Percentiles rank a stretch among this genome's conserved stretches.
These are phyloP conservation scores for Cytidiella melzeri DNA, from an alignment of 768 basidiomycete genomes.

Conservation along the genomic window DNA sequence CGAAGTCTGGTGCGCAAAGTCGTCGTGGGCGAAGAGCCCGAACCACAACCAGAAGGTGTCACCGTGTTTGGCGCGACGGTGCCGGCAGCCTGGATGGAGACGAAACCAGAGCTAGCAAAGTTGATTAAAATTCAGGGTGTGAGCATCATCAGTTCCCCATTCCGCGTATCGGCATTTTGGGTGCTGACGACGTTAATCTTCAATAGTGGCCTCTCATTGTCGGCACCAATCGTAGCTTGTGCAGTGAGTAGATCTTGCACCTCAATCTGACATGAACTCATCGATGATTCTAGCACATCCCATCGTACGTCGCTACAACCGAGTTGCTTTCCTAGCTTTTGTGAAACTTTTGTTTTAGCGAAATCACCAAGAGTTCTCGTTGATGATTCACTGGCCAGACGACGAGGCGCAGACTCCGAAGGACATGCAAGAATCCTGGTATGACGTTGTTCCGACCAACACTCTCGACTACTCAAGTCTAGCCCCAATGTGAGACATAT, in stretches of 20 bases:
- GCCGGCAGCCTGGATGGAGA: slow-evolving; percentile 31
- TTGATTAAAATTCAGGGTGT: slow-evolving; percentile 26
- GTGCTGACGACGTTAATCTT: not conserved
- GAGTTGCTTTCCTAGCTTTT: not conserved
- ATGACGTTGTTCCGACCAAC: slow-evolving; percentile 24
- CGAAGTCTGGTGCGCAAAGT: slow-evolving; percentile 34
- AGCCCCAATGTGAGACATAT: slow-evolving; percentile 32
- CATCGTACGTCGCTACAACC: not conserved
- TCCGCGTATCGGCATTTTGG: too few species aligned
- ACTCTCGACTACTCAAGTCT: slow-evolving; percentile 29
- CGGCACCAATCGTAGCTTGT: slow-evolving; percentile 19
- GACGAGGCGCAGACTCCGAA: slow-evolving; percentile 24
- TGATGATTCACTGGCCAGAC: slow-evolving; percentile 32
- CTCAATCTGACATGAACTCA: slow-evolving; percentile 8
- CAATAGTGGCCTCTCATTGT: slow-evolving; percentile 22
- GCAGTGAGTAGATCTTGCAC: slow-evolving; percentile 12
- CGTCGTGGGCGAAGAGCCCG: slow-evolving; percentile 20
- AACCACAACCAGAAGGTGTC: slow-evolving; percentile 21
- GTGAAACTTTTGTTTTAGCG: slow-evolving; percentile 24
- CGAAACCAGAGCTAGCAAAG: slow-evolving; percentile 33
- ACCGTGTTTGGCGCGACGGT: slow-evolving; percentile 41
- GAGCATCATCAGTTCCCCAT: too few species aligned
- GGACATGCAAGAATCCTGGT: slow-evolving; percentile 28
- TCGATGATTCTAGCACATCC: slow-evolving; percentile 8
- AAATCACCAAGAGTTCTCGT: slow-evolving; percentile 30